Evolutionary conservation across 2,329 filamentous ascomycete species (phyloP).

Genomic region (Pyricularia pennisetigena): DNA sequence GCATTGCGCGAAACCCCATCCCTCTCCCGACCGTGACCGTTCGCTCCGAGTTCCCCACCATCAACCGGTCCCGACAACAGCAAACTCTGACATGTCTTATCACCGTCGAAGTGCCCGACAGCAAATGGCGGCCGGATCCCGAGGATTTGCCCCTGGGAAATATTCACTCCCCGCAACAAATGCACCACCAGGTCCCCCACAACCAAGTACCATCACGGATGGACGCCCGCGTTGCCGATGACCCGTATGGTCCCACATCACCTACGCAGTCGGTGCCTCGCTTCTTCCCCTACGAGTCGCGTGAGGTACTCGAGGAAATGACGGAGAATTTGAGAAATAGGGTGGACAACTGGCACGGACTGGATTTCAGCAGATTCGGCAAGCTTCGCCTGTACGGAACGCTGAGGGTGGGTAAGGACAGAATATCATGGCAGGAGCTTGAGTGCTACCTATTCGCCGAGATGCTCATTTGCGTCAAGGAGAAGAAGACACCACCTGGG

Average conservation of each 20-base stretch:
- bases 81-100: constrained; percentile 91
- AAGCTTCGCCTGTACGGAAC: constrained; percentile 84
- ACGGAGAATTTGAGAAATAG: constrained; percentile 71
- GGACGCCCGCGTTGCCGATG: constrained; percentile 31
- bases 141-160: constrained; percentile 61
- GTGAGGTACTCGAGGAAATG: constrained; percentile 70
- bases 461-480: constrained; percentile 99
- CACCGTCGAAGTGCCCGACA: constrained; percentile 87
- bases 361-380: constrained; percentile 89
- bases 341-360: constrained; percentile 98
- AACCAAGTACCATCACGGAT: constrained; percentile 44
- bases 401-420: constrained; percentile 90
- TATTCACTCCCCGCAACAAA: constrained; percentile 24
- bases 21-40: constrained; percentile 87
- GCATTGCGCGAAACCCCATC: constrained; percentile 72
- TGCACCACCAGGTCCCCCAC: constrained; percentile 17
- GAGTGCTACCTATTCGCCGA: constrained; percentile 96
- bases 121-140: constrained; percentile 78
- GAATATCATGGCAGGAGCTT: constrained; percentile 91
- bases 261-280: constrained; percentile 33
- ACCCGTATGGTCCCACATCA: background rate
- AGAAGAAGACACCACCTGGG: constrained; percentile 60
- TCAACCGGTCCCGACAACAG: constrained; percentile 85
- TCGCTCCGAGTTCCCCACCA: constrained; percentile 90
- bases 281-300: constrained; percentile 63